phyloP scores from a whole-genome alignment of 306 rosid genomes.

The Vachellia pachyceras region DNA sequence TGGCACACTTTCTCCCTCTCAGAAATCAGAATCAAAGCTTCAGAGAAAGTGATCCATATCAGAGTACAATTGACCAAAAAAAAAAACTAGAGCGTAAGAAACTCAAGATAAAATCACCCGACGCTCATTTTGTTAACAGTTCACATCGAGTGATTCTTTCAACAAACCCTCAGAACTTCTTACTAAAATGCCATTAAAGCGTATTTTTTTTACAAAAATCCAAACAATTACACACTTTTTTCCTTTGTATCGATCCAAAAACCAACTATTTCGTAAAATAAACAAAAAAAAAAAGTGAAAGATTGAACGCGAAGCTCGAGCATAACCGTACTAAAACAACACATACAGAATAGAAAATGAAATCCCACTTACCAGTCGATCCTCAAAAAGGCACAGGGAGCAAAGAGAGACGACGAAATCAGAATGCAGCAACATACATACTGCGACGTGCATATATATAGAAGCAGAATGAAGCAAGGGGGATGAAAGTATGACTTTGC shows the following conservation, averaged over 20 bases:
- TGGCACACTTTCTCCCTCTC: constrained; percentile 11
- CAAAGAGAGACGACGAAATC: constrained; percentile 32
- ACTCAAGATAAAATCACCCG: constrained; percentile 11
- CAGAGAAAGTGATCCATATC: constrained; percentile 28
- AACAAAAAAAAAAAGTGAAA: constrained; percentile 23
- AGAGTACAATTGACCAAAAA: not conserved
- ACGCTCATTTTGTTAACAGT: not conserved
- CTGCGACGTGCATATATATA: not conserved
- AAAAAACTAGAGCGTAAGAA: not conserved
- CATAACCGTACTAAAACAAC: not conserved
- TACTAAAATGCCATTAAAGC: not conserved
- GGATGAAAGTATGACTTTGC: constrained; percentile 17
- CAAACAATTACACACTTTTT: not conserved
- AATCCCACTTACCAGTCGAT: constrained; percentile 44
- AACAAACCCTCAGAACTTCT: not conserved
- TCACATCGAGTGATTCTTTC: constrained; percentile 11
- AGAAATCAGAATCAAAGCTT: constrained; percentile 23
- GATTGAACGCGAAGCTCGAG: constrained; percentile 9
- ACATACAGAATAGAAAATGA: constrained; percentile 7
- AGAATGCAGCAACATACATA: constrained; percentile 40
- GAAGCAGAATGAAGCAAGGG: constrained; percentile 25
- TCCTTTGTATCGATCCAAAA: constrained; percentile 24
- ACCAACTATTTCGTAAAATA: constrained; percentile 5
- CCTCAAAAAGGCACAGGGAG: constrained; percentile 25
- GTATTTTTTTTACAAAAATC: not conserved